phyloP scores from a whole-genome alignment of 106 monocot species.

The Iris macrosiphon region DNA sequence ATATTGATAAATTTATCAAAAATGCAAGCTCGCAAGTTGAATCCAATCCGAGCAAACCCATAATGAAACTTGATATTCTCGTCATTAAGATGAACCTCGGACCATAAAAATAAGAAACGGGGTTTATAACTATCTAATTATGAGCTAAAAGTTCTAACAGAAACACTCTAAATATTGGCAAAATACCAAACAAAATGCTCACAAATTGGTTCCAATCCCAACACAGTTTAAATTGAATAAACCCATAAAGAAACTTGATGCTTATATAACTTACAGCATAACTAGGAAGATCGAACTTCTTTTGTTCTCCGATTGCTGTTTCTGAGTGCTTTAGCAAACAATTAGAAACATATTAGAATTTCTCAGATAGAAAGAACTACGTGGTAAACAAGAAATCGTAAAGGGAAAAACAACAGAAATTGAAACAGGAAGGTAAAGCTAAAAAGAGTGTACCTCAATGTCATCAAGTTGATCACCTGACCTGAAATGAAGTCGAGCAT shows the following conservation, averaged over 20 bases:
- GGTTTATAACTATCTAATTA: not conserved
- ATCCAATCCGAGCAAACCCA: too few species aligned
- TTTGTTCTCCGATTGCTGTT: conserved; percentile 18
- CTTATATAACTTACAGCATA: conserved; percentile 44
- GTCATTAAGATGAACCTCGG: too few species aligned
- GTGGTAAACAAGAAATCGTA: too few species aligned
- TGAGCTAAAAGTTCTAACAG: not conserved
- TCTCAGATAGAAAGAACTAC: too few species aligned
- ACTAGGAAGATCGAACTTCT: conserved; percentile 49
- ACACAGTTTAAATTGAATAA: not conserved
- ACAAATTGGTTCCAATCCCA: not conserved
- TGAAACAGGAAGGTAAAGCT: not conserved
- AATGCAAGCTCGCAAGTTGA: too few species aligned
- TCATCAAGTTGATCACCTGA: conserved; percentile 12
- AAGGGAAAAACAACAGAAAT: not conserved
- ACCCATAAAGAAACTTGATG: not conserved
- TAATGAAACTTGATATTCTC: too few species aligned
- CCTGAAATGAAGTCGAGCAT: conserved; percentile 18
- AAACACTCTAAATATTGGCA: not conserved
- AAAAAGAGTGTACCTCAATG: conserved; percentile 7
- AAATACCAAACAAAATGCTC: not conserved
- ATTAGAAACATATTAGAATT: too few species aligned
- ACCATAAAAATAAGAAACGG: too few species aligned
- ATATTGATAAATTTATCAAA: too few species aligned
- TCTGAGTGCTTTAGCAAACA: conserved; percentile 23